These are phyloP conservation scores for Perilla frutescens DNA, from an alignment of 257 asterid species.

Conservation along the genomic window DNA sequence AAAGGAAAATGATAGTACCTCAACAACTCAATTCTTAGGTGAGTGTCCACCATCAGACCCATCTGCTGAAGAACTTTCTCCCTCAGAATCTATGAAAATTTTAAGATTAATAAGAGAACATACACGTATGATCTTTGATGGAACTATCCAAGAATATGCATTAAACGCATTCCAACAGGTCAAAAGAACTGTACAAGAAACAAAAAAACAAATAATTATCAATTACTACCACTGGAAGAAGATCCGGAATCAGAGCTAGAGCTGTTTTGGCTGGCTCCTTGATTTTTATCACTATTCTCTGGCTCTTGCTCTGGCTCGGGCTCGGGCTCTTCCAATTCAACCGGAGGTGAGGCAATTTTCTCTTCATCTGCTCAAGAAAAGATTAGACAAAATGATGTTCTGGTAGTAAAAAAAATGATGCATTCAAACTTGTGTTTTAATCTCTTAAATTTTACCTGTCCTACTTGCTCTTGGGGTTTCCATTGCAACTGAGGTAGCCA, in stretches of 20 bases:
- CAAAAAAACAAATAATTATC: conserved; percentile 24
- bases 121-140: background rate
- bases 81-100: conserved; percentile 67
- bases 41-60: conserved; percentile 65
- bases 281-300: conserved; percentile 48
- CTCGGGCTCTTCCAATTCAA: conserved; percentile 51
- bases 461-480: conserved; percentile 55
- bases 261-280: conserved; percentile 54
- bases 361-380: conserved; percentile 49
- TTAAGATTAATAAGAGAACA: conserved; percentile 30
- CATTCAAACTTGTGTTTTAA: conserved; percentile 6
- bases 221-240: conserved; percentile 64
- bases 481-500: conserved; percentile 46
- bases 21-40: conserved; percentile 49
- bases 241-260: conserved; percentile 70
- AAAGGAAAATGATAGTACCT: conserved; percentile 44
- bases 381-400: conserved; percentile 26
- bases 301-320: conserved; percentile 48
- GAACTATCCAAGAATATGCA: conserved; percentile 22
- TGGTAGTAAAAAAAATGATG: background rate
- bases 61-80: conserved; percentile 67
- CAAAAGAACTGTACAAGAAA: background rate
- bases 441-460: conserved; percentile 48
- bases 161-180: conserved; percentile 20
- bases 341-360: conserved; percentile 48